phyloP scores from a whole-genome alignment of 257 asterid genomes.

The Coffea eugenioides region DNA sequence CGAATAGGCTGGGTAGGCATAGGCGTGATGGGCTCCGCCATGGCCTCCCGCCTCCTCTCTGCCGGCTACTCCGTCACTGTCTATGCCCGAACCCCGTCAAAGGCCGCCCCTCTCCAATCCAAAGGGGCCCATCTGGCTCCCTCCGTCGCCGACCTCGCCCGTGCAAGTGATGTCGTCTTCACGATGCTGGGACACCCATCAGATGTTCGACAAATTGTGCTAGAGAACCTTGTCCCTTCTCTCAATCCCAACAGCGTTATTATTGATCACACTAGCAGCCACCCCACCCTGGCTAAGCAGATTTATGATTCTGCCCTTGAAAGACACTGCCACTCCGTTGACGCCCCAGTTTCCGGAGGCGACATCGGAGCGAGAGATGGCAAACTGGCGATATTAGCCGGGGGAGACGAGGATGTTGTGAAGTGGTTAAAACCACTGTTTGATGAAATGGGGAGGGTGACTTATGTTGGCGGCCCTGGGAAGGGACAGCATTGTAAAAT shows the following conservation, averaged over 20 bases:
- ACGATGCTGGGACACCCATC: conserved; percentile 90
- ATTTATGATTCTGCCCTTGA: conserved; percentile 46
- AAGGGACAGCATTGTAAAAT: conserved; percentile 86
- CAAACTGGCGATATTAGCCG: conserved; percentile 65
- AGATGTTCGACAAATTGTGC: conserved; percentile 66
- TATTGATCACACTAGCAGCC: conserved; percentile 80
- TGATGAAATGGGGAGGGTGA: conserved; percentile 58
- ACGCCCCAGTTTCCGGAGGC: conserved; percentile 92
- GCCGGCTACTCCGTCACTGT: conserved; percentile 66
- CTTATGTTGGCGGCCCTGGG: conserved; percentile 68
- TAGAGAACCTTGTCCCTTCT: conserved; percentile 50
- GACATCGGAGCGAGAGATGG: conserved; percentile 80
- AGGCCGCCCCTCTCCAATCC: conserved; percentile 52
- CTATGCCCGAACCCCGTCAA: conserved; percentile 70
- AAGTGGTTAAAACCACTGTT: conserved; percentile 72
- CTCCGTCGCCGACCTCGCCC: conserved; percentile 53
- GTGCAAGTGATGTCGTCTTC: conserved; percentile 51
- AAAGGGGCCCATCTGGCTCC: conserved; percentile 62
- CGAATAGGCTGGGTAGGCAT: conserved; percentile 87
- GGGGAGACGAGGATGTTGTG: conserved; percentile 60
- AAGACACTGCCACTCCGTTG: conserved; percentile 48
- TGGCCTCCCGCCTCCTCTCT: conserved; percentile 81
- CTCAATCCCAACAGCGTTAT: conserved; percentile 49
- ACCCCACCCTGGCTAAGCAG: conserved; percentile 55
- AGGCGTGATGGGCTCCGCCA: conserved; percentile 90